A percentile compares a stretch with the other conserved stretches of the same genome.
Conservation (phyloP, 2,329 filamentous ascomycete genomes). For the Alternaria sp. region DNA sequence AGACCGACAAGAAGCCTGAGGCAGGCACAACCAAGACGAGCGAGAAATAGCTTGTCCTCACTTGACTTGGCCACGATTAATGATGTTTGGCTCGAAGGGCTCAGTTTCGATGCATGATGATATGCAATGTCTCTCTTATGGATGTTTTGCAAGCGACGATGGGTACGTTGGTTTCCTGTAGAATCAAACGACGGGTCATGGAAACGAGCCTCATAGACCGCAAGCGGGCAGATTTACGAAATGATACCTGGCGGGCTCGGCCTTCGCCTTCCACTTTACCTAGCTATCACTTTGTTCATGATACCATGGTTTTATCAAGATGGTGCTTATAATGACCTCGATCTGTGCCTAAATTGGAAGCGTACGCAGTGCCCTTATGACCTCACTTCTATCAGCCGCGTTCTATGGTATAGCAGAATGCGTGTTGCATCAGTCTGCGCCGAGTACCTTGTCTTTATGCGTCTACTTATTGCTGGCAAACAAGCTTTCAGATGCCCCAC, state of each 20-base stretch:
- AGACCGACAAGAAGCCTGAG: conserved; percentile 25
- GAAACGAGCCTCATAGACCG: conserved; percentile 26
- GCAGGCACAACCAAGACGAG: conserved; percentile 17
- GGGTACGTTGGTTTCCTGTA: conserved; percentile 19
- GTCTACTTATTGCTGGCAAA: background rate
- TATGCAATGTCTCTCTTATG: conserved; percentile 22
- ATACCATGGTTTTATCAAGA: conserved; percentile 4
- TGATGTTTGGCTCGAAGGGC: background rate
- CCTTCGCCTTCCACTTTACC: conserved; percentile 34
- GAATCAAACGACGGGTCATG: conserved; percentile 33
- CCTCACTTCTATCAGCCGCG: background rate
- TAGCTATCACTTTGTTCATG: conserved; percentile 19
- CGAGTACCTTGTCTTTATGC: background rate
- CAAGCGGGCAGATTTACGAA: conserved; percentile 37
- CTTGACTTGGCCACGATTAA: conserved; percentile 8
- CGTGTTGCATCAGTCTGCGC: background rate
- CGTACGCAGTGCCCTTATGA: background rate
- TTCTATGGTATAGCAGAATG: background rate
- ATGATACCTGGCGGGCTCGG: conserved; percentile 47
- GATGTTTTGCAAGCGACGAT: conserved; percentile 19
- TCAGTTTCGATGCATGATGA: conserved; percentile 3
- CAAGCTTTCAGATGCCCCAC: conserved; percentile 7
- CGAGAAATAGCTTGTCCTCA: conserved; percentile 27
- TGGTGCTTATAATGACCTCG: background rate
- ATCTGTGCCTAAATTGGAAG: background rate